Evolutionary conservation across 768 basidiomycete genomes (phyloP).

Genomic region (Coprinellus micaceus): DNA sequence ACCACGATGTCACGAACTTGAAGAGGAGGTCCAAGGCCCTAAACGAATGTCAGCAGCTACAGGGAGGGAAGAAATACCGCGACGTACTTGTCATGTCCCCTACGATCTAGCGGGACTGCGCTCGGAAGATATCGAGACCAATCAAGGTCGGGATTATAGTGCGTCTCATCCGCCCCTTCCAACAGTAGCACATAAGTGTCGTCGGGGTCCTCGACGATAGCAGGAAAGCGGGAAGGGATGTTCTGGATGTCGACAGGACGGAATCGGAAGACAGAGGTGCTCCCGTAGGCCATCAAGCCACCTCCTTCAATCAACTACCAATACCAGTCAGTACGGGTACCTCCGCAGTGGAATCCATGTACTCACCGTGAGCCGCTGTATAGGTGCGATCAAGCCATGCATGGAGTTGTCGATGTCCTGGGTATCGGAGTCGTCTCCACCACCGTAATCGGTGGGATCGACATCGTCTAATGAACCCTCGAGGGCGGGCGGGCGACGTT

Average conservation of each 20-base stretch:
- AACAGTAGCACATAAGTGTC: conserved; percentile 40
- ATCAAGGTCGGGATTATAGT: conserved; percentile 45
- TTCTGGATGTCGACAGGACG: conserved; percentile 22
- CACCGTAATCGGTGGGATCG: conserved; percentile 7
- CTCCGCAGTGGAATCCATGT: too few relatives aligned
- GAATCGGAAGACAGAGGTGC: conserved; percentile 41
- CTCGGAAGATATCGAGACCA: conserved; percentile 47
- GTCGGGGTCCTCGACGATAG: conserved; percentile 33
- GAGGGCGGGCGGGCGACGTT: neutral
- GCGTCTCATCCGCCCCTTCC: conserved; percentile 33
- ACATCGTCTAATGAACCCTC: conserved; percentile 8
- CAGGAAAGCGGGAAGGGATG: conserved; percentile 34
- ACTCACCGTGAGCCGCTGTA: conserved; percentile 36
- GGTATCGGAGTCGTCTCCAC: conserved; percentile 9
- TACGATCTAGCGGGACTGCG: conserved; percentile 38
- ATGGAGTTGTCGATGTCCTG: conserved; percentile 17
- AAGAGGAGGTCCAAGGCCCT: conserved; percentile 44
- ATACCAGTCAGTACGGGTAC: neutral
- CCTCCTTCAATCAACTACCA: conserved; percentile 30
- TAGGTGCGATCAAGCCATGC: conserved; percentile 37
- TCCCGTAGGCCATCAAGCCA: conserved; percentile 35
- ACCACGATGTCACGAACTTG: conserved; percentile 50
- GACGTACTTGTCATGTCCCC: conserved; percentile 43
- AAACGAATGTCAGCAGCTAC: too few relatives aligned
- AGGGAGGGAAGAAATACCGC: too few relatives aligned